A percentile compares a stretch with the other conserved stretches of the same genome.
phyloP scores from a whole-genome alignment of 345 rosid species.

The Brassica rapa region DNA sequence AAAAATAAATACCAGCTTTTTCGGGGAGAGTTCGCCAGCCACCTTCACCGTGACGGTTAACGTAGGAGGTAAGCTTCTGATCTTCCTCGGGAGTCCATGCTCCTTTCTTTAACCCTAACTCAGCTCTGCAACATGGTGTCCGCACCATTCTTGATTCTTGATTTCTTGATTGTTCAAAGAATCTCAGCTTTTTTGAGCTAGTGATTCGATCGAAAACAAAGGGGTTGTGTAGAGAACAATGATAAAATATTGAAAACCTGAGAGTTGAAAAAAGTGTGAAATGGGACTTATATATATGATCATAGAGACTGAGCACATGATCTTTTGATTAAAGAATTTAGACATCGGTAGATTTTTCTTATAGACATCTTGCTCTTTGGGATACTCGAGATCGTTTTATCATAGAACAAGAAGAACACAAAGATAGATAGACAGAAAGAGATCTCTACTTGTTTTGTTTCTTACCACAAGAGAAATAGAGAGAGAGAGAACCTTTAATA shows the following conservation, averaged over 20 bases:
- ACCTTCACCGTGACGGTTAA: slow-evolving; percentile 51
- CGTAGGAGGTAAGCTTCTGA: slow-evolving; percentile 46
- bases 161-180: slow-evolving; percentile 3
- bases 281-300: neutral
- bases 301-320: slow-evolving; percentile 41
- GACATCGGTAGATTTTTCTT: slow-evolving; percentile 32
- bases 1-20: slow-evolving; percentile 45
- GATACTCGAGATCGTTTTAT: slow-evolving; percentile 1
- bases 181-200: neutral
- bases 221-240: slow-evolving; percentile 19
- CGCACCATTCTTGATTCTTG: slow-evolving; percentile 44
- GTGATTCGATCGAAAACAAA: neutral
- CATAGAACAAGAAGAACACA: slow-evolving; percentile 20
- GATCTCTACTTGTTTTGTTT: slow-evolving; percentile 14
- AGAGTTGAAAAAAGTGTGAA: slow-evolving; percentile 37
- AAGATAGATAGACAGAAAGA: neutral
- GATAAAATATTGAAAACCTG: slow-evolving; percentile 5
- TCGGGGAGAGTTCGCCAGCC: slow-evolving; percentile 55
- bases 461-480: slow-evolving; percentile 17
- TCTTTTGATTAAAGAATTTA: slow-evolving; percentile 41
- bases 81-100: slow-evolving; percentile 58
- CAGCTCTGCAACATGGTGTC: slow-evolving; percentile 37
- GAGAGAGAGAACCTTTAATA: slow-evolving; percentile 5
- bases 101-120: slow-evolving; percentile 50
- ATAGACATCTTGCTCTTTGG: slow-evolving; percentile 38